A percentile compares a stretch with the other conserved stretches of the same genome.
Evolutionary conservation across 257 asterid genomes (phyloP).

Genomic region (Rubia yunnanensis): DNA sequence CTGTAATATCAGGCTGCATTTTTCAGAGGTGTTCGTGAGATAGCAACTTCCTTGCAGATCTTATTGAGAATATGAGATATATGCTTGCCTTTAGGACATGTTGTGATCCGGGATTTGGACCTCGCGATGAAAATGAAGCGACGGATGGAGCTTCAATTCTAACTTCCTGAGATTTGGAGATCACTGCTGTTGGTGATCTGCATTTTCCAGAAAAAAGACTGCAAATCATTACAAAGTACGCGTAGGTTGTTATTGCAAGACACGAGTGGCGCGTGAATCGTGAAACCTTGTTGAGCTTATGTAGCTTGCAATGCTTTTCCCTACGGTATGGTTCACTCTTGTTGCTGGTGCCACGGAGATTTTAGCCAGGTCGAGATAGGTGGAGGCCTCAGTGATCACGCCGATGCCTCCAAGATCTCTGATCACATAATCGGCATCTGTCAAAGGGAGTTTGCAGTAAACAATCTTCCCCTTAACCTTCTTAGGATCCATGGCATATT

Average conservation of each 20-base stretch:
- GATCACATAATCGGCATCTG: constrained; percentile 69
- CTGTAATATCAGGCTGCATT: constrained; percentile 69
- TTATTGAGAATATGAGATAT: neutral
- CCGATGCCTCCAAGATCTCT: constrained; percentile 77
- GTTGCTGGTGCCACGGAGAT: constrained; percentile 80
- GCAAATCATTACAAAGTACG: neutral
- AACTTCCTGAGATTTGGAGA: constrained; percentile 52
- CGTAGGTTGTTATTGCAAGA: neutral
- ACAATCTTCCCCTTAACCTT: constrained; percentile 79
- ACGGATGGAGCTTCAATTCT: constrained; percentile 59
- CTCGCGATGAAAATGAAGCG: constrained; percentile 34
- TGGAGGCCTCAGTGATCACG: constrained; percentile 44
- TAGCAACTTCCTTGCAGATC: neutral
- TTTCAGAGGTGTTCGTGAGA: neutral
- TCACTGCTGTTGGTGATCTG: constrained; percentile 70
- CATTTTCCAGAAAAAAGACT: constrained; percentile 9
- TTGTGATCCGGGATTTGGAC: neutral
- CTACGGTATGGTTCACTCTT: constrained; percentile 42
- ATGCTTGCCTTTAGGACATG: neutral
- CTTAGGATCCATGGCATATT: constrained; percentile 64
- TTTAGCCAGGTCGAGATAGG: constrained; percentile 54
- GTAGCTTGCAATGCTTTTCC: constrained; percentile 41
- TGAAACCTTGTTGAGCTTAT: constrained; percentile 51
- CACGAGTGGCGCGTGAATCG: neutral
- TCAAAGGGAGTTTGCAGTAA: constrained; percentile 45